Percentiles rank a stretch among this genome's conserved stretches.
These are phyloP conservation scores for Sambucus nigra DNA, from an alignment of 129 eudicot species.

Conservation along the genomic window DNA sequence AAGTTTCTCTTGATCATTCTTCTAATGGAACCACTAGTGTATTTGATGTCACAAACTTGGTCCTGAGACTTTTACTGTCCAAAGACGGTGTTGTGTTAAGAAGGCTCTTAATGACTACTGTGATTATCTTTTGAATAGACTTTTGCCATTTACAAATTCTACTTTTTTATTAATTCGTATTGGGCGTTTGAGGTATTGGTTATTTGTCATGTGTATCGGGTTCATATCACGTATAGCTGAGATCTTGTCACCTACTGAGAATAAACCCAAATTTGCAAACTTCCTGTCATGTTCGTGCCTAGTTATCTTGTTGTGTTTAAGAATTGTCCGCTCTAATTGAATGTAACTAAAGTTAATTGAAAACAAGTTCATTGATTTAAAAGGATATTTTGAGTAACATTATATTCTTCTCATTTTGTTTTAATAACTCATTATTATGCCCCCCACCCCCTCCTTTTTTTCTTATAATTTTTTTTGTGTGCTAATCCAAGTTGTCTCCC, in stretches of 20 bases:
- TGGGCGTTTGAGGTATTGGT: not conserved
- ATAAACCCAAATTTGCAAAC: no score
- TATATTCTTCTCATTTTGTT: not conserved
- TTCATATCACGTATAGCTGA: no score
- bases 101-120: slow-evolving; percentile 86
- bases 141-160: not conserved
- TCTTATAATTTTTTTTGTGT: no score
- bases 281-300: no score
- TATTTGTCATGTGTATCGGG: no score
- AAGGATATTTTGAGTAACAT: not conserved
- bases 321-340: not conserved
- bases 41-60: slow-evolving; percentile 52
- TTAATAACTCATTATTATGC: not conserved
- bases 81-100: slow-evolving; percentile 78
- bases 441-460: not conserved
- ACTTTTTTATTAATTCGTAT: slow-evolving; percentile 1
- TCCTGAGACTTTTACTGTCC: slow-evolving; percentile 58
- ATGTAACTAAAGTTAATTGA: no score
- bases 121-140: slow-evolving; percentile 30
- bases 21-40: slow-evolving; percentile 28
- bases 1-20: slow-evolving; percentile 21
- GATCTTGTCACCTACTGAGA: no score
- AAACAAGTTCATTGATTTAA: not conserved
- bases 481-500: no score
- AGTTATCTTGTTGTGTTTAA: no score